A percentile compares a stretch with the other conserved stretches of the same genome.
phyloP scores from a whole-genome alignment of 2,329 filamentous ascomycete species.

The Pestalotiopsis fici region DNA sequence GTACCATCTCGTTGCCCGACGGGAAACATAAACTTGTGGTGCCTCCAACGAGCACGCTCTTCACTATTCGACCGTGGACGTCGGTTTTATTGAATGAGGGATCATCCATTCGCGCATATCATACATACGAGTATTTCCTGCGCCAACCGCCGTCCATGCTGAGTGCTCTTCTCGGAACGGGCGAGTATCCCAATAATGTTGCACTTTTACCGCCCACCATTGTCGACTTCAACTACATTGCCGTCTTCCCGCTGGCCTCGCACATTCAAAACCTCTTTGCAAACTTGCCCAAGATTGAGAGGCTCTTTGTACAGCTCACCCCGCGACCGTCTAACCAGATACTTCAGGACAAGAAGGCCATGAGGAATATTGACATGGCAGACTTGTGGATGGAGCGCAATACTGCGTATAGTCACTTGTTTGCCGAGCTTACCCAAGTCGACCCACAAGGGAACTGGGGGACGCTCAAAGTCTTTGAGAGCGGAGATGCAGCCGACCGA shows the following conservation, averaged over 20 bases:
- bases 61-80: slow-evolving; percentile 65
- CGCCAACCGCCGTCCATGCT: slow-evolving; percentile 65
- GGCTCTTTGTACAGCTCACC: slow-evolving; percentile 53
- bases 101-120: slow-evolving; percentile 71
- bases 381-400: slow-evolving; percentile 58
- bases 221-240: slow-evolving; percentile 58
- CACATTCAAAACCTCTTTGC: slow-evolving; percentile 56
- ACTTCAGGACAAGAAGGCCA: slow-evolving; percentile 35
- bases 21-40: not conserved
- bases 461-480: slow-evolving; percentile 49
- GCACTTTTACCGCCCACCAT: slow-evolving; percentile 42
- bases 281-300: slow-evolving; percentile 50
- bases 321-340: slow-evolving; percentile 35
- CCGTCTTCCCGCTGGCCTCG: slow-evolving; percentile 66
- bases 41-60: slow-evolving; percentile 39
- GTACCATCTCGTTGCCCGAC: slow-evolving; percentile 1
- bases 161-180: slow-evolving; percentile 46
- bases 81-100: slow-evolving; percentile 72
- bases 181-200: slow-evolving; percentile 36
- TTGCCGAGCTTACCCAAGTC: slow-evolving; percentile 33
- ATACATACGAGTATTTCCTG: slow-evolving; percentile 71
- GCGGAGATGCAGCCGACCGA: slow-evolving; percentile 45
- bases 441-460: slow-evolving; percentile 35
- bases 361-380: slow-evolving; percentile 38
- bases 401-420: slow-evolving; percentile 48